A percentile compares a stretch with the other conserved stretches of the same genome.
These are phyloP conservation scores for Saccharomycopsis hybrid DNA, from an alignment of 1,139 yeast species.

Conservation along the genomic window DNA sequence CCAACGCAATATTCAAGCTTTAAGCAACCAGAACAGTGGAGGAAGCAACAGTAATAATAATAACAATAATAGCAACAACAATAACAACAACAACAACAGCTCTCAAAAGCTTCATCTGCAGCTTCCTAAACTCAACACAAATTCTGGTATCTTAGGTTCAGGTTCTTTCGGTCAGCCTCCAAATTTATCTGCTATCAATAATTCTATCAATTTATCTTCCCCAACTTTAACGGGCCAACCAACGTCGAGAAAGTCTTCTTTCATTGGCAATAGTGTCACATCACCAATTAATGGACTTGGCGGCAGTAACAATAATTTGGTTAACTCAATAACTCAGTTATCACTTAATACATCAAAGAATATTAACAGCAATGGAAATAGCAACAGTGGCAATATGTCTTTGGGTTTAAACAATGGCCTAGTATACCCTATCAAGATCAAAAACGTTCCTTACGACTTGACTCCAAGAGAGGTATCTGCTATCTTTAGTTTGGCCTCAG, in stretches of 20 bases:
- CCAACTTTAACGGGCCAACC: slow-evolving; percentile 16
- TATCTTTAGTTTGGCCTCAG: slow-evolving; percentile 74
- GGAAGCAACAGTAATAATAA: not conserved
- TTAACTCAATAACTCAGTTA: slow-evolving; percentile 15
- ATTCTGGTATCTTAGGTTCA: not conserved
- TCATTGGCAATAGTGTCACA: slow-evolving; percentile 10
- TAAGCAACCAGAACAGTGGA: not conserved
- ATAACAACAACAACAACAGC: not conserved
- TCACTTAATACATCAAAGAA: slow-evolving; percentile 15
- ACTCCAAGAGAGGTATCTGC: slow-evolving; percentile 70
- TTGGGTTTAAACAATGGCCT: slow-evolving; percentile 13
- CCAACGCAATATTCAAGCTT: slow-evolving; percentile 1
- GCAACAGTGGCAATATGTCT: slow-evolving; percentile 17
- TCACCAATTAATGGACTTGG: slow-evolving; percentile 7
- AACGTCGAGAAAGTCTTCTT: slow-evolving; percentile 15
- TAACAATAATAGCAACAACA: not conserved
- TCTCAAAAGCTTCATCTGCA: slow-evolving; percentile 13
- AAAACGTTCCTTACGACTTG: slow-evolving; percentile 67
- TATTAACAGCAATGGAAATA: not conserved
- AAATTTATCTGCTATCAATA: slow-evolving; percentile 3
- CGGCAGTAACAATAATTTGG: slow-evolving; percentile 1
- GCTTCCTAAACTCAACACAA: slow-evolving; percentile 19
- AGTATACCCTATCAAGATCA: slow-evolving; percentile 35
- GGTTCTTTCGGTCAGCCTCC: slow-evolving; percentile 12
- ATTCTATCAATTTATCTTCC: slow-evolving; percentile 10